A percentile compares a stretch with the other conserved stretches of the same genome.
Evolutionary conservation across 2,329 filamentous ascomycete species (phyloP).

Genomic region (Chrysoporthe deuterocubensis): DNA sequence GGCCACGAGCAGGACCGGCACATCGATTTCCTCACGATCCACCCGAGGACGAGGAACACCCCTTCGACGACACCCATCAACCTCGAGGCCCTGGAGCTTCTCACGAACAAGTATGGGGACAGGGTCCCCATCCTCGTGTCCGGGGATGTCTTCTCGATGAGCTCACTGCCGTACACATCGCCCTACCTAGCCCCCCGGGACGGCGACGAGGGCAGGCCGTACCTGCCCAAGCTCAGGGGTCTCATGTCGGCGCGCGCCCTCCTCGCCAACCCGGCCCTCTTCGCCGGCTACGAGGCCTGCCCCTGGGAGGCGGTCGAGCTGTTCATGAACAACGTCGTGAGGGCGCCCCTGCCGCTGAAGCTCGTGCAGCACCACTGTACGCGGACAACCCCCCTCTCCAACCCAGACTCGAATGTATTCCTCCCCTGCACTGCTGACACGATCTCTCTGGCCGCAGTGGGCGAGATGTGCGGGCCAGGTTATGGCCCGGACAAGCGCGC

Average conservation of each 20-base stretch:
- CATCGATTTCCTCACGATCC: conserved; percentile 72
- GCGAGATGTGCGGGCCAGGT: conserved; percentile 67
- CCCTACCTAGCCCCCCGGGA: conserved; percentile 36
- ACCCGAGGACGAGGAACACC: conserved; percentile 66
- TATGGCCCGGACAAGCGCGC: conserved; percentile 56
- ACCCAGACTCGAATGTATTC: neutral
- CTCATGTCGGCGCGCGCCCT: conserved; percentile 74
- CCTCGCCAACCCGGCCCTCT: conserved; percentile 69
- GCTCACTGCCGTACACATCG: conserved; percentile 50
- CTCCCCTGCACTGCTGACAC: neutral
- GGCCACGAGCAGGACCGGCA: conserved; percentile 54
- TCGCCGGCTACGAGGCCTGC: conserved; percentile 59
- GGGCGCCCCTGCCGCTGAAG: conserved; percentile 64
- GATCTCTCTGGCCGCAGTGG: conserved; percentile 40
- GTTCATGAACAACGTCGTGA: conserved; percentile 63
- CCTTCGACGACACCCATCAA: conserved; percentile 65
- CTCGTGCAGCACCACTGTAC: conserved; percentile 63
- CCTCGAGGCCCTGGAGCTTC: conserved; percentile 61
- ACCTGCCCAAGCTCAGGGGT: conserved; percentile 57
- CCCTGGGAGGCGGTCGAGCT: conserved; percentile 66
- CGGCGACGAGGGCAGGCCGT: conserved; percentile 30
- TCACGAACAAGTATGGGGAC: conserved; percentile 56
- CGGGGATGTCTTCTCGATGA: conserved; percentile 69
- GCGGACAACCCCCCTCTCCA: neutral
- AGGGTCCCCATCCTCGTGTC: conserved; percentile 68